A percentile compares a stretch with the other conserved stretches of the same genome.
These are phyloP conservation scores for Ilex asprella DNA, from an alignment of 257 asterid species.

Conservation along the genomic window DNA sequence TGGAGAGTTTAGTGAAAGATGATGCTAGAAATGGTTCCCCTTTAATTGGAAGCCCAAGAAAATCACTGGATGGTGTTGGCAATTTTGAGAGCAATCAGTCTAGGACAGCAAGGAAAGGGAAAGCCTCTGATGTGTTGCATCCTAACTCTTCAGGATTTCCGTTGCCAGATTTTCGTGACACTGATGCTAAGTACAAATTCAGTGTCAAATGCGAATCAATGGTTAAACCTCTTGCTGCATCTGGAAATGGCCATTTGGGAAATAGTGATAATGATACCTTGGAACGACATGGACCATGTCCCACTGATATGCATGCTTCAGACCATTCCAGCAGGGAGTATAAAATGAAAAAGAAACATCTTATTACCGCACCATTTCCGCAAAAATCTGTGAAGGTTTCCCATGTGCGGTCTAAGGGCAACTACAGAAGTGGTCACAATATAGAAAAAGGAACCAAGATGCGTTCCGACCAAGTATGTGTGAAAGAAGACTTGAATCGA, in stretches of 20 bases:
- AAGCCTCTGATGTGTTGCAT: conserved; percentile 14
- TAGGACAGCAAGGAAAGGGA: conserved; percentile 30
- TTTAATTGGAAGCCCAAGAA: conserved; percentile 28
- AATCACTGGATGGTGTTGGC: conserved; percentile 25
- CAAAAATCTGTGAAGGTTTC: conserved; percentile 27
- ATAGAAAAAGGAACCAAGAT: conserved; percentile 17
- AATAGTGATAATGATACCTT: conserved; percentile 15
- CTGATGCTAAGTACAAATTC: conserved; percentile 12
- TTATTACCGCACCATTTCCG: conserved; percentile 9
- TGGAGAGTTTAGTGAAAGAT: no score
- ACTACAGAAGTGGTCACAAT: conserved; percentile 8
- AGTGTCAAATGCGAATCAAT: conserved; percentile 3
- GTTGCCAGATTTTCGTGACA: conserved; percentile 16
- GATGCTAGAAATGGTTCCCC: conserved; percentile 11
- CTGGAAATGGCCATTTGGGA: conserved; percentile 15
- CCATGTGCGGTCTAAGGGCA: conserved; percentile 21
- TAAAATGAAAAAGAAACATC: conserved; percentile 16
- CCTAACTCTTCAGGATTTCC: conserved; percentile 14
- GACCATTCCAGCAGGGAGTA: conserved; percentile 15
- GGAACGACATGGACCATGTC: conserved; percentile 15
- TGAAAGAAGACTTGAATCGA: conserved; percentile 25
- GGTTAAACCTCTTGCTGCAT: conserved; percentile 12
- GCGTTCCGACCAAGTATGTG: conserved; percentile 21
- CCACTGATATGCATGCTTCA: conserved; percentile 16
- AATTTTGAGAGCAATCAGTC: conserved; percentile 23